Evolutionary conservation across 2,329 filamentous ascomycete species (phyloP), one percentile per base, ranked within the genome.

Genomic region (Moelleriella libera): DNA sequence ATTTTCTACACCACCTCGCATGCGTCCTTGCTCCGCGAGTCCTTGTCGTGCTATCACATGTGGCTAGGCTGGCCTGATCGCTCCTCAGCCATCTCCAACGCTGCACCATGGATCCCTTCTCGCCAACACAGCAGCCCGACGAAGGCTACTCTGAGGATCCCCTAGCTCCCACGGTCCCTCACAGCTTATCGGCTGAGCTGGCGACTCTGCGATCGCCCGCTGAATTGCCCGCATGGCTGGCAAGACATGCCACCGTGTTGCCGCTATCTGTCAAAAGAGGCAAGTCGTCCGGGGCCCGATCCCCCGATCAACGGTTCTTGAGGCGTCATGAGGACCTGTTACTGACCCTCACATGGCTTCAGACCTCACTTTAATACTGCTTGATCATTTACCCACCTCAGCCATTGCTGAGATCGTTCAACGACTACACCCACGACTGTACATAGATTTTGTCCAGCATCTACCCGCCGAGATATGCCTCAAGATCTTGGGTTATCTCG

Each of bases 391-490:
- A 30, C 85, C 85, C 14, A 94, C 88, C 1, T 85, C 85, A 6
- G 78, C 82, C 47, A 82, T 96, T 50, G 82, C 84, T 45, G 75
- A 83, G 43, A 85, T 96, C 47, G 86, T 95, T 44, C 78, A 89
- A 47, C 78, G 83, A 52, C 69, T 95, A 14, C 85, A 82, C 52
- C 86, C 88, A 4, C 76, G 89, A 46, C 80, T 97, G 3, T 89
- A 96, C 64, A 90, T 96, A 66, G 87, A 98, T 65, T 95, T 95
- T 47, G 80, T 95, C 41, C 71, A 79, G 53, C 81, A 87, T 57
- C 77, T 98, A 1, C 92, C 92, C 0, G 80, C 86, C 30, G 92
- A 98, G 63, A 85, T 98, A 57, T 94, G 88, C 51, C 81, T 92
- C 43, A 84, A 94, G 58, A 83, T 97, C 43, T 82, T 98, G 42